Base-by-base conservation (phyloP, 768 basidiomycete genomes). In the Sistotremastrum niveocremeum region DNA sequence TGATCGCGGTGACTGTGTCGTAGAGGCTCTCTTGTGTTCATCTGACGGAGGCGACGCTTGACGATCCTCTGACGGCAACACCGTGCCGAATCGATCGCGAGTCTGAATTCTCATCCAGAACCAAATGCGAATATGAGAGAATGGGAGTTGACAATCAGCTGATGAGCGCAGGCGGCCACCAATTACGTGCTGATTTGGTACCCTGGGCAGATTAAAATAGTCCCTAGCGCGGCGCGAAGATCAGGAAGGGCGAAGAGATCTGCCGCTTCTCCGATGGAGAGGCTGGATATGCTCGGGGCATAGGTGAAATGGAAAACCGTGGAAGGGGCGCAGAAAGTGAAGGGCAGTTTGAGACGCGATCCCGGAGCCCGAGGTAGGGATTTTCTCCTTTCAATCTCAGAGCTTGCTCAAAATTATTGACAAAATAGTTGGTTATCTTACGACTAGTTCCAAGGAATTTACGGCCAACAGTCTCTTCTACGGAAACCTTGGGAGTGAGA, bases 91-190 rank as follows among this genome's bases (percentile, higher is more conserved):
- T 37, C 55, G 61, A 1, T 54, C 46, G 36, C 35, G 57, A 6
- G 51, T 41, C 42, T 65, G 63, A 30, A 62, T 42, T 2, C 49
- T 46, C 12, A 58, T 35, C 9, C 46, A 49, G 11, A 49, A 52
- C 63, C 62, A 65, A 6, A 62, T 49, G 37, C 60, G 47, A n/a
- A 63, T 43, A 39, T 55, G 42, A 5, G 45, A 32, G 44, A 57
- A 53, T 7, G 60, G 54, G 7, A 57, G 51, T 6, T 38, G 3
- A 44, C 43, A 34, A 34, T 49, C 29, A n/a, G 39, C 32, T 2
- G 32, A 30, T 5, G 46, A 28, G 7, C 11, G 28, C 11, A 50
- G 28, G 29, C 46, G 42, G 3, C 54, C 51, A 4, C 49, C 41
- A 41, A 44, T 56, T 61, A 42, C 58, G 48, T 5, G 49, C 20